phyloP scores from a whole-genome alignment of 73 alveolate species.

The Effrenium voratum region DNA sequence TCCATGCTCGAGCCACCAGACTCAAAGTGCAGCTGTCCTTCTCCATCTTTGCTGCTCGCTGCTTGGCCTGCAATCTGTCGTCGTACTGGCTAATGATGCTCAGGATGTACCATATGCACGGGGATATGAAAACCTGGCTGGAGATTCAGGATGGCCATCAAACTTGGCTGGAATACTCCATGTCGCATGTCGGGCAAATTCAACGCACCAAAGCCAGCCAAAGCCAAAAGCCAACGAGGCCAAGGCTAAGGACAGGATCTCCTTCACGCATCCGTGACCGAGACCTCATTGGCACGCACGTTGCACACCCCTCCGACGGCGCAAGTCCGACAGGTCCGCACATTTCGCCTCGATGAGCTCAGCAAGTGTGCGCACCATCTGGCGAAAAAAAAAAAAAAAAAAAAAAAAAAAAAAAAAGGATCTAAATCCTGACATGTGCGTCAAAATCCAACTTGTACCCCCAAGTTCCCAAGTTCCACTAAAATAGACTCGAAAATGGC shows the following conservation, averaged over 20 bases:
- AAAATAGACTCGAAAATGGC: too few relatives aligned
- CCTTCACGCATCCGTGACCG: slow-evolving; percentile 2
- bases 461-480: too few relatives aligned
- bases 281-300: not conserved
- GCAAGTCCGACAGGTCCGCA: too few relatives aligned
- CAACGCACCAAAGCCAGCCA: not conserved
- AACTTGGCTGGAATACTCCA: not conserved
- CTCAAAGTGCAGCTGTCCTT: not conserved
- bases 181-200: not conserved
- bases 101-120: slow-evolving; percentile 70
- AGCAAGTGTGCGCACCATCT: slow-evolving; percentile 17
- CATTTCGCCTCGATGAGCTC: not conserved
- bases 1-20: not conserved
- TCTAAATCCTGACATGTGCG: not conserved
- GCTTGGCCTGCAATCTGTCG: slow-evolving; percentile 75
- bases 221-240: not conserved
- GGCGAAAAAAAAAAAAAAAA: not conserved
- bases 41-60: slow-evolving; percentile 74
- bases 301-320: not conserved
- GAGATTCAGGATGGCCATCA: not conserved
- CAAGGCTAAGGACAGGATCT: slow-evolving; percentile 11
- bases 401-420: not conserved
- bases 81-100: slow-evolving; percentile 79
- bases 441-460: not conserved
- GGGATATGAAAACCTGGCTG: slow-evolving; percentile 41